A percentile compares a stretch with the other conserved stretches of the same genome.
phyloP scores from a whole-genome alignment of 2,329 filamentous ascomycete species.

The Diplodia scrobiculata region DNA sequence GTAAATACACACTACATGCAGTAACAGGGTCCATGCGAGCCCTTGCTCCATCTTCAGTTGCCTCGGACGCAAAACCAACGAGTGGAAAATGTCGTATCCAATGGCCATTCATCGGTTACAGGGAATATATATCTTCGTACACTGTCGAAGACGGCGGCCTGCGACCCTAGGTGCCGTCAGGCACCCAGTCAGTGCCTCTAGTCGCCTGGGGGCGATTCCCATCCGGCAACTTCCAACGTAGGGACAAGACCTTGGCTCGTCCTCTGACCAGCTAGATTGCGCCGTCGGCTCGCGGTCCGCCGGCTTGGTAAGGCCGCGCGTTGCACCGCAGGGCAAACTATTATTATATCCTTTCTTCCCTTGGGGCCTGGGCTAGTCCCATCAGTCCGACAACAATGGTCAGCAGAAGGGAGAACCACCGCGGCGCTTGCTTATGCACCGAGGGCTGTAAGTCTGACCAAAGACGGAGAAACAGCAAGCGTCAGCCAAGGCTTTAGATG shows the following conservation, averaged over 20 bases:
- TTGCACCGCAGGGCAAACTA: conserved; percentile 19
- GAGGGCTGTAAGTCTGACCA: neutral
- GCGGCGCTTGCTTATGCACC: neutral
- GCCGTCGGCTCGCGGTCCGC: conserved; percentile 17
- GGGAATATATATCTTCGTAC: neutral
- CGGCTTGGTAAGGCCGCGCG: conserved; percentile 24
- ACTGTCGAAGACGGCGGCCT: neutral
- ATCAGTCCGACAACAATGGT: neutral
- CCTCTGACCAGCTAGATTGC: conserved; percentile 26
- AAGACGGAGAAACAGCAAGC: too few relatives aligned
- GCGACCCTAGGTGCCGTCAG: neutral
- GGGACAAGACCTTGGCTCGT: conserved; percentile 28
- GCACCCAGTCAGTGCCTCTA: conserved; percentile 16
- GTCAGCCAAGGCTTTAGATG: conserved; percentile 9
- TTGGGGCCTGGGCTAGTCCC: neutral
- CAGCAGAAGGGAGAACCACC: neutral
- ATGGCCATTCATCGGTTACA: too few relatives aligned
- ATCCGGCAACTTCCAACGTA: conserved; percentile 25
- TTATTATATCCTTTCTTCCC: neutral
- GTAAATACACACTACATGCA: too few relatives aligned
- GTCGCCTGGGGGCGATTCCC: conserved; percentile 1
- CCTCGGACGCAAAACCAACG: neutral
- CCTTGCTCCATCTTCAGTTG: neutral
- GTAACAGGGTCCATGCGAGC: too few relatives aligned
- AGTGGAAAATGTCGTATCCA: too few relatives aligned